Evolutionary conservation across 345 rosid genomes (phyloP), one percentile per base, ranked within the genome.

Genomic region (Lagerstroemia speciosa): DNA sequence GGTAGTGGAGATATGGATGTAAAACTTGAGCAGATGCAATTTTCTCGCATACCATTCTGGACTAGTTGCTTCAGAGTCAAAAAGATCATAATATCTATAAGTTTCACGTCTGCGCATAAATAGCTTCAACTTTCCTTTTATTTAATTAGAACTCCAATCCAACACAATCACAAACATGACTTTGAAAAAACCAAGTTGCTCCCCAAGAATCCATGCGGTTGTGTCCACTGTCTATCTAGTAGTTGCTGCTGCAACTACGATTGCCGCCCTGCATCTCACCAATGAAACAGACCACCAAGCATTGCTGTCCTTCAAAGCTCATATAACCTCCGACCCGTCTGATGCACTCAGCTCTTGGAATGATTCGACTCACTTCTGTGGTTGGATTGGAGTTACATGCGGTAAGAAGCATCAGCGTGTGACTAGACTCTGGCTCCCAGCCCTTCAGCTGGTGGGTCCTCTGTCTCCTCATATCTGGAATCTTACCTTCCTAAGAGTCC

Each of bases 381-480:
- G 43, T 26, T 32, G 71, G 76, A 4, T 20, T 3, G 68, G 71
- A 2, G 64, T 73, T 31, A 63, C 57, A 0, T 73, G 80, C 32
- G 37, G 48, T 2, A 45, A 64, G 24, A 32, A 24, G 12, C 73
- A 53, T 27, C 37, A 14, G 27, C 71, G 75, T 34, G 80, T 77
- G 26, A 33, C 37, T 1, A 30, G 19, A 16, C 26, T 69, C 14
- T 37, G 38, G 14, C 57, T 70, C 34, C 29, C 38, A 1, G 6
- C 27, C 3, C 57, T 37, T 40, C 24, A 45, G 3, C 63, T 73
- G 33, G 50, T 31, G 62, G 73, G 69, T 31, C n/a, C 60, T 17
- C 32, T 79, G 20, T 72, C 78, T 26, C 64, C 76, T 27, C 61
- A 72, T 26, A 58, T 76, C 17, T 76, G 69, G 37, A 80, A 77